Evolutionary conservation across 1,284 basidiomycete species (phyloP).

Genomic region (Takashimella tepidaria): DNA sequence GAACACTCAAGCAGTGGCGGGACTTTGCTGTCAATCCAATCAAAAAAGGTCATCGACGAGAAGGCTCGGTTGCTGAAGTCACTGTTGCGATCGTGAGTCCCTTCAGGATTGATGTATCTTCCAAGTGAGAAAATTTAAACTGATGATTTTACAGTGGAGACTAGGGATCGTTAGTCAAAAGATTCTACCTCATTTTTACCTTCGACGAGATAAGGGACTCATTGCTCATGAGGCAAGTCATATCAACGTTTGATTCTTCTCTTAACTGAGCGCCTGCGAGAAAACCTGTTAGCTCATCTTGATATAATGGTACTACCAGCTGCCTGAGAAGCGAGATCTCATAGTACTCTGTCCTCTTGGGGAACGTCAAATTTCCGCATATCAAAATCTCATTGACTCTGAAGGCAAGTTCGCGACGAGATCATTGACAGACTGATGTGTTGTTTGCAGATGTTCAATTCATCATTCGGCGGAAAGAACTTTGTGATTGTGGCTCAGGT

Average conservation of each 20-base stretch:
- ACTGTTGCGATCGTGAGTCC: conserved; percentile 36
- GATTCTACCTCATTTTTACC: conserved; percentile 50
- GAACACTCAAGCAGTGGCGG: conserved; percentile 43
- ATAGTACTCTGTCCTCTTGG: conserved; percentile 52
- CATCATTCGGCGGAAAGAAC: conserved; percentile 46
- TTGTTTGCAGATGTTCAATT: conserved; percentile 45
- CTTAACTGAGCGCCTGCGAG: too few relatives aligned
- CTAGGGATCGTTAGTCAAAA: conserved; percentile 35
- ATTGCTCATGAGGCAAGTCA: conserved; percentile 45
- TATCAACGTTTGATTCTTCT: too few relatives aligned
- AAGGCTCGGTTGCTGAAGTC: conserved; percentile 42
- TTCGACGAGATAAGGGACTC: conserved; percentile 50
- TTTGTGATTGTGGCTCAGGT: conserved; percentile 44
- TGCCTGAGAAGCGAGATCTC: conserved; percentile 51
- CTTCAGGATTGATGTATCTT: not conserved
- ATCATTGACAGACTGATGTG: not conserved
- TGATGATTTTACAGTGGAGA: conserved; percentile 11
- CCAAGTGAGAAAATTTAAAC: too few relatives aligned
- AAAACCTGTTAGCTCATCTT: conserved; percentile 3
- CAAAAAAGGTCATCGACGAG: conserved; percentile 45
- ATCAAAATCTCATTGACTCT: conserved; percentile 45
- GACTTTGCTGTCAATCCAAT: conserved; percentile 43
- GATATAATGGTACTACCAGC: too few relatives aligned
- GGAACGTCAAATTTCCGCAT: conserved; percentile 44
- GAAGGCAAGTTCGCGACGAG: conserved; percentile 19